phyloP scores from a whole-genome alignment of 345 rosid genomes.

The Ceriops decandra region DNA sequence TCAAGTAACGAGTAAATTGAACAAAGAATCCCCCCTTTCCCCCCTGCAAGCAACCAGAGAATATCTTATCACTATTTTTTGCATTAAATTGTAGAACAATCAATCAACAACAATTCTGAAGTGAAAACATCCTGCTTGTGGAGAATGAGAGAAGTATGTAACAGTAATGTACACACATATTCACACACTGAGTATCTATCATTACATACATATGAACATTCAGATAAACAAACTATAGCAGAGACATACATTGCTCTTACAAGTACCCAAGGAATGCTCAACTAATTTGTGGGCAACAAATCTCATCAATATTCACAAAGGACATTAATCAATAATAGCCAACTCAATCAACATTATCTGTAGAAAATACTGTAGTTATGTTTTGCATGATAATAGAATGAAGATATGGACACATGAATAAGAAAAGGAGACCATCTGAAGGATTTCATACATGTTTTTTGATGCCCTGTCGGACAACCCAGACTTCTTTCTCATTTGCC shows the following conservation, averaged over 20 bases:
- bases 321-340: not conserved
- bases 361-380: not conserved
- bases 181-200: too few relatives aligned
- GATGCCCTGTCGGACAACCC: constrained; percentile 76
- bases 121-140: too few relatives aligned
- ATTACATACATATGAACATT: too few relatives aligned
- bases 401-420: not conserved
- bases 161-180: too few relatives aligned
- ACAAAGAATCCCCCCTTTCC: too few relatives aligned
- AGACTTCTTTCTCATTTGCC: constrained; percentile 94
- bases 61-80: too few relatives aligned
- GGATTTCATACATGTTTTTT: constrained; percentile 68
- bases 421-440: constrained; percentile 8
- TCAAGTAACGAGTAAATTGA: too few relatives aligned
- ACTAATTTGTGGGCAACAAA: not conserved
- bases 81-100: too few relatives aligned
- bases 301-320: not conserved
- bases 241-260: not conserved
- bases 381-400: not conserved
- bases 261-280: not conserved
- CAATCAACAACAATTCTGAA: too few relatives aligned
- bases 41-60: too few relatives aligned
- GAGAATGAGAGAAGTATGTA: too few relatives aligned
- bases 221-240: too few relatives aligned
- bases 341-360: not conserved